Percentiles rank a stretch among this genome's conserved stretches.
These are phyloP conservation scores for Sideroxylon spinosum DNA, from an alignment of 179 eudicot species.

Conservation along the genomic window DNA sequence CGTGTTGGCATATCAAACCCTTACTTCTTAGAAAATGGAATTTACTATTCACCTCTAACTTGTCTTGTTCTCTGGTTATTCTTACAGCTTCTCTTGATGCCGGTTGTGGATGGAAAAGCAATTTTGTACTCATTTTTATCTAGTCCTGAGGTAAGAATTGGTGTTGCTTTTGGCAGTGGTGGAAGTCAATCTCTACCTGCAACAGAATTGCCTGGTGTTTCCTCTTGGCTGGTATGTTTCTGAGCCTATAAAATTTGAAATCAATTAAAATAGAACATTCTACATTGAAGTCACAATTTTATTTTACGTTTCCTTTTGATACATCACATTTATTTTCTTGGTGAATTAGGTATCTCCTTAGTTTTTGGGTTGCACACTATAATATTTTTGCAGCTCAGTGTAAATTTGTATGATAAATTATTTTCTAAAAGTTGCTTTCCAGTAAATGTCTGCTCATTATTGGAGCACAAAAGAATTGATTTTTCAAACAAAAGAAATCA, in stretches of 20 bases:
- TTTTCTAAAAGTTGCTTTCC: neutral
- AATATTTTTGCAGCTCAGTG: neutral
- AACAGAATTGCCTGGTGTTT: conserved; percentile 62
- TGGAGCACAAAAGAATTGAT: neutral
- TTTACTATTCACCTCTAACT: no score
- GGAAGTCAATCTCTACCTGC: conserved; percentile 43
- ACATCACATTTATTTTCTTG: neutral
- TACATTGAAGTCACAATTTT: neutral
- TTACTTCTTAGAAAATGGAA: no score
- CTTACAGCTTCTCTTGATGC: conserved; percentile 77
- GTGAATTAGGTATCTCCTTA: neutral
- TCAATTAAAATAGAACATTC: neutral
- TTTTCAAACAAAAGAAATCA: neutral
- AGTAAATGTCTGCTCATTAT: neutral
- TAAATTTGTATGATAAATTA: neutral
- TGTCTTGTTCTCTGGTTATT: conserved; percentile 10
- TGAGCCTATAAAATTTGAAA: neutral
- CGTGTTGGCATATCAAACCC: no score
- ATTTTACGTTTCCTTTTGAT: neutral
- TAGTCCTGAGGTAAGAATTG: conserved; percentile 82
- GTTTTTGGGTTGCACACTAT: neutral
- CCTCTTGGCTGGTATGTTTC: conserved; percentile 81
- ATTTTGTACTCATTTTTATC: conserved; percentile 77
- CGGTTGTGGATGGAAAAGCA: conserved; percentile 83
- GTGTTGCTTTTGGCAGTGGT: conserved; percentile 90